Base-by-base conservation (phyloP, 202 grass and related monocot species). In the Bolboschoenoplectus hybrid region DNA sequence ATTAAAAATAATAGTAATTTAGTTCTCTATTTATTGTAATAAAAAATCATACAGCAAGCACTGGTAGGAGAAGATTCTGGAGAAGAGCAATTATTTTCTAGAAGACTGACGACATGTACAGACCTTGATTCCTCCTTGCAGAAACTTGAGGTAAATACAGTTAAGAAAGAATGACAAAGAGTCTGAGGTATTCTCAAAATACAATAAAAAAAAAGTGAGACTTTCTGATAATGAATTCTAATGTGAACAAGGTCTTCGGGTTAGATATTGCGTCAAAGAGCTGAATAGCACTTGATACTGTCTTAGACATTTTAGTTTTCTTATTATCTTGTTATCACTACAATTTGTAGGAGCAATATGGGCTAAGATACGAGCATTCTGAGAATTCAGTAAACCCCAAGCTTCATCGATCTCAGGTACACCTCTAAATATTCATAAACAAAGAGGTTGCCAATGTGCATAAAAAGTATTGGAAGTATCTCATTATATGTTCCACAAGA, bases 41-140 rank as follows among this genome's bases (percentile, higher is more conserved):
- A 17, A n/a, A 49, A 51, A 82, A 86, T 65, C 43, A 26, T 94
- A 74, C 82, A 99, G 97, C 90, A 97, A 99, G 97, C 97, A 85
- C 93, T 99, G 85, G 97, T 99, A 50, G 97, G 97, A 57, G 97
- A 99, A 94, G 97, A 99, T 68, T 82, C 83, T 77, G 97, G 92
- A 81, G 93, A 99, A 88, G 90, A 93, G 44, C 88, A 88, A 49
- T 88, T 99, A 90, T 99, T 99, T 94, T 89, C 90, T 74, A 84
- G 82, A 84, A 71, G 62, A 91, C 90, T 89, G 93, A 99, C 51
- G 88, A 64, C 87, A 75, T 88, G 71, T 81, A 93, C 88, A 14
- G 93, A 97, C 86, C 89, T 99, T 89, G 97, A 99, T 94, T 90
- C 90, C 71, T 97, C 93, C 89, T 71, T 91, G 82, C 90, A 86